Conservation (phyloP, 2,329 filamentous ascomycete genomes). For the Fusarium veterinarium region DNA sequence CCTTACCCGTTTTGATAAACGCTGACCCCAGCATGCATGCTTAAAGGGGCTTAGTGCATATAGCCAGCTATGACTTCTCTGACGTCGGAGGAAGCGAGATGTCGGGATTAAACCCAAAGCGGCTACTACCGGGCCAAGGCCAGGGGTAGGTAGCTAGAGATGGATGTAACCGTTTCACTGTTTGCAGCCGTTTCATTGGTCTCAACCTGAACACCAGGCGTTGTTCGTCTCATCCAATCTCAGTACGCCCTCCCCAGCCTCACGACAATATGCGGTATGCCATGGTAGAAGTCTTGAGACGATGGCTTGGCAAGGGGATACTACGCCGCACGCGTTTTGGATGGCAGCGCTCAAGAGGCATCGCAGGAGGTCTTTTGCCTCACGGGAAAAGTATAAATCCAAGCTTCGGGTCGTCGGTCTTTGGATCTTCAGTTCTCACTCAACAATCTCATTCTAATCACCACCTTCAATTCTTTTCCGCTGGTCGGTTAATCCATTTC, state of each 20-base stretch:
- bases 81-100: background rate
- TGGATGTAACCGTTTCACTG: background rate
- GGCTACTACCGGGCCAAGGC: background rate
- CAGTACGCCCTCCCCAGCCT: background rate
- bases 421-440: constrained; percentile 16
- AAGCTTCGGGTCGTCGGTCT: background rate
- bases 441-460: background rate
- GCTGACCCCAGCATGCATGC: background rate
- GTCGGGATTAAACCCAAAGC: background rate
- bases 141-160: background rate
- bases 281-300: background rate
- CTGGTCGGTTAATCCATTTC: constrained; percentile 22
- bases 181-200: background rate
- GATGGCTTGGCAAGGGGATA: background rate
- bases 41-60: background rate
- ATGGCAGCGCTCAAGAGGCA: background rate
- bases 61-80: background rate
- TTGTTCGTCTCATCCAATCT: background rate
- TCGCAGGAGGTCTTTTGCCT: background rate
- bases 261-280: background rate
- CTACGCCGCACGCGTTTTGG: background rate
- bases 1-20: background rate
- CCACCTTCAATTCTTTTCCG: constrained; percentile 21
- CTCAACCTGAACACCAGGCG: constrained; percentile 1
- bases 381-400: constrained; percentile 12